Conservation (phyloP, 768 basidiomycete genomes). For the Leccinum broughii region DNA sequence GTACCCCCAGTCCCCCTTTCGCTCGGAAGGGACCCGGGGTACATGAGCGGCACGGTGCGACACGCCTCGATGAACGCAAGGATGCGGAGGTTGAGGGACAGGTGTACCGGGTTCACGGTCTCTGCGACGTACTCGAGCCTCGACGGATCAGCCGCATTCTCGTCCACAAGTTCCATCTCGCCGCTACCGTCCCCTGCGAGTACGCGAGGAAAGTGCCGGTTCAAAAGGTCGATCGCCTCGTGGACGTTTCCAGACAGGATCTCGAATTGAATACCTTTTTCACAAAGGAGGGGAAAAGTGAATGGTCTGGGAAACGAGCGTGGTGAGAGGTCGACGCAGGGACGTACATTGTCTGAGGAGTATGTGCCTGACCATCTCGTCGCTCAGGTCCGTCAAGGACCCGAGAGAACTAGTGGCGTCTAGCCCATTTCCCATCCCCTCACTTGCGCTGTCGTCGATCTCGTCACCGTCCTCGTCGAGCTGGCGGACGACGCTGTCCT, state of each 20-base stretch:
- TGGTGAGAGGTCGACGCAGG: neutral
- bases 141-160: slow-evolving; percentile 30
- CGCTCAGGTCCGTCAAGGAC: slow-evolving; percentile 31
- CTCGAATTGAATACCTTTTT: slow-evolving; percentile 62
- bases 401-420: slow-evolving; percentile 12
- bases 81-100: slow-evolving; percentile 83
- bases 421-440: slow-evolving; percentile 7
- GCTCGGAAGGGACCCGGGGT: slow-evolving; percentile 25
- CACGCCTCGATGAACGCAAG: slow-evolving; percentile 86
- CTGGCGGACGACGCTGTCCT: slow-evolving; percentile 60
- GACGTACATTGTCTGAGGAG: slow-evolving; percentile 55
- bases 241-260: slow-evolving; percentile 79
- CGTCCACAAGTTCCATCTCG: slow-evolving; percentile 23
- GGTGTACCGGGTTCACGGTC: slow-evolving; percentile 72
- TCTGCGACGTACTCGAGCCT: slow-evolving; percentile 51
- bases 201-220: slow-evolving; percentile 75
- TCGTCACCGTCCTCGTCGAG: slow-evolving; percentile 75
- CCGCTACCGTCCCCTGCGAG: slow-evolving; percentile 37
- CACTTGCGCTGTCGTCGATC: slow-evolving; percentile 33
- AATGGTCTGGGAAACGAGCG: neutral
- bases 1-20: slow-evolving; percentile 4
- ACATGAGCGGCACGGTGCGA: slow-evolving; percentile 65
- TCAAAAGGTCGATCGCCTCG: slow-evolving; percentile 64
- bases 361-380: slow-evolving; percentile 45
- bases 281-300: neutral